Conservation (phyloP, 306 rosid genomes). For the Boehmeria nivea region DNA sequence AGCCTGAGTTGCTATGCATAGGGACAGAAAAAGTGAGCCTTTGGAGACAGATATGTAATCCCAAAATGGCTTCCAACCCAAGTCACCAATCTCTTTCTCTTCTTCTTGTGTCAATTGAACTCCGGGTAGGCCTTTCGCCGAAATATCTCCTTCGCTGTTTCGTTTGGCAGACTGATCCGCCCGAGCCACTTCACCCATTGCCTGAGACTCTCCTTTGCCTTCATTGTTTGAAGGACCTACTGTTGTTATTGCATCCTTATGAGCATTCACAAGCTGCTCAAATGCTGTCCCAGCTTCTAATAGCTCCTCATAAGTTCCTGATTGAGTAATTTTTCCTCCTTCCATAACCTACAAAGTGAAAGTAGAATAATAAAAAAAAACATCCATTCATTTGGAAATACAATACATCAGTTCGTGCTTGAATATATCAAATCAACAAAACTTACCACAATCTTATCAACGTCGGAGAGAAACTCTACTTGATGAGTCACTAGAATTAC, state of each 20-base stretch:
- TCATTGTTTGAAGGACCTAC: slow-evolving; percentile 24
- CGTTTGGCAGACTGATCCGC: slow-evolving; percentile 25
- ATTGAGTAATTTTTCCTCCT: slow-evolving; percentile 51
- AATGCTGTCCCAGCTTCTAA: slow-evolving; percentile 60
- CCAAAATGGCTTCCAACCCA: slow-evolving; percentile 64
- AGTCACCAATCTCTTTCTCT: slow-evolving; percentile 58
- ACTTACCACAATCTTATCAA: slow-evolving; percentile 60
- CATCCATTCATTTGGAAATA: neutral
- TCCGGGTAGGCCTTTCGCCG: slow-evolving; percentile 24
- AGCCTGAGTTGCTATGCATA: slow-evolving; percentile 18
- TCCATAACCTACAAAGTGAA: slow-evolving; percentile 48
- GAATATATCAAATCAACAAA: neutral
- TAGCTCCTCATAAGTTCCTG: slow-evolving; percentile 63
- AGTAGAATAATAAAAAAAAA: no score
- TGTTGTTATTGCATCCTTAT: slow-evolving; percentile 42
- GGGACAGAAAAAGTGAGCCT: slow-evolving; percentile 31
- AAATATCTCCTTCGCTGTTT: slow-evolving; percentile 30
- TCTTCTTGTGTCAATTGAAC: slow-evolving; percentile 69
- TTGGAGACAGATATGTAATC: slow-evolving; percentile 47
- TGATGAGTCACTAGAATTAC: slow-evolving; percentile 82
- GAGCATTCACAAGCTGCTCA: slow-evolving; percentile 74
- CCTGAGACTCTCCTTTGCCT: slow-evolving; percentile 22
- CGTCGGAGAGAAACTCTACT: slow-evolving; percentile 69
- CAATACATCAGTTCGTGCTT: neutral
- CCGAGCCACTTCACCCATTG: slow-evolving; percentile 8